Percentiles rank a stretch among this genome's conserved stretches.
phyloP scores from a whole-genome alignment of 768 basidiomycete genomes.

The Panaeolus cyanescens region DNA sequence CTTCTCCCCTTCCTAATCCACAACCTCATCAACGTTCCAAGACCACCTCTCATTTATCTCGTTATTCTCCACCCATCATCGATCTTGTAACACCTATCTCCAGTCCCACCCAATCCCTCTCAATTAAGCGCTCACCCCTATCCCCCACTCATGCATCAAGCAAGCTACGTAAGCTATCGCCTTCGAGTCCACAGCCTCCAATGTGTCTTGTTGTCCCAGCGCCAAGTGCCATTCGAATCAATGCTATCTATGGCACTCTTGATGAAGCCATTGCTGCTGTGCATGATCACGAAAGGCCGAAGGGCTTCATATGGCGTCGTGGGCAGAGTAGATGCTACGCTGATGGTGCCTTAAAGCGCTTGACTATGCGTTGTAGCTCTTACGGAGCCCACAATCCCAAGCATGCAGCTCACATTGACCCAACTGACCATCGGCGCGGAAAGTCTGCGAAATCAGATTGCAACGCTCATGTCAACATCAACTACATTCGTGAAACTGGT shows the following conservation, averaged over 20 bases:
- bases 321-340: slow-evolving; percentile 15
- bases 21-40: too few relatives aligned
- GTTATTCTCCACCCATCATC: too few relatives aligned
- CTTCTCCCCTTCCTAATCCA: too few relatives aligned
- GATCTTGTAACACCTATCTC: too few relatives aligned
- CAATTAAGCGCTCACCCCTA: too few relatives aligned
- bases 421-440: slow-evolving; percentile 14
- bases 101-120: too few relatives aligned
- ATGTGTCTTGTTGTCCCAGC: background rate
- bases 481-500: background rate
- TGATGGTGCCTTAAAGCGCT: slow-evolving; percentile 1
- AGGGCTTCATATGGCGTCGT: slow-evolving; percentile 17
- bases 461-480: slow-evolving; percentile 22
- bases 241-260: background rate
- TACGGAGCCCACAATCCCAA: slow-evolving; percentile 5
- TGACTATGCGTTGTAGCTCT: slow-evolving; percentile 22
- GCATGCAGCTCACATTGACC: slow-evolving; percentile 17
- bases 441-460: slow-evolving; percentile 20
- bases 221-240: background rate
- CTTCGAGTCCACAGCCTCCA: background rate
- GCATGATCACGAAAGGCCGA: slow-evolving; percentile 9
- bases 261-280: slow-evolving; percentile 12
- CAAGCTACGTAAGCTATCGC: too few relatives aligned
- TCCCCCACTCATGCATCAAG: too few relatives aligned
- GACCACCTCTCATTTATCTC: too few relatives aligned